Evolutionary conservation across 805 yeast genomes (phyloP).

Genomic region (Wickerhamiella brachini): DNA sequence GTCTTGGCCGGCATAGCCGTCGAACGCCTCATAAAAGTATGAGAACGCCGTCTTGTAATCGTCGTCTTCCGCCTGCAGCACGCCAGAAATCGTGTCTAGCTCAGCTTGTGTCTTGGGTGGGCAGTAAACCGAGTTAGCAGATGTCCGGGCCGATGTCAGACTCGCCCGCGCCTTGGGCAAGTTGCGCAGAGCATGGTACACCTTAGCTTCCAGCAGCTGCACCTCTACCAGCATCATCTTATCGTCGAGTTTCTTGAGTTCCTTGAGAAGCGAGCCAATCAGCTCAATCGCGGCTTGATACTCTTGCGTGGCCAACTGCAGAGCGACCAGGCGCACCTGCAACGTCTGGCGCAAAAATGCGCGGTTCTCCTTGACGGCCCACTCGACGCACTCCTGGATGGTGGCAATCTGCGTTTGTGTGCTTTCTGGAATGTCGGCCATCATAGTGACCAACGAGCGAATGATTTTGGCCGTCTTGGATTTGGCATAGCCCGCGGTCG

Average conservation of each 20-base stretch:
- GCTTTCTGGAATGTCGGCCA: slow-evolving; percentile 44
- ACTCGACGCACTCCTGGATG: slow-evolving; percentile 66
- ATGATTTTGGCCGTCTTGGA: slow-evolving; percentile 90
- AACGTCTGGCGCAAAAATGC: slow-evolving; percentile 79
- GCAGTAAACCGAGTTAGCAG: slow-evolving; percentile 93
- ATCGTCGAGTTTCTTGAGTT: slow-evolving; percentile 89
- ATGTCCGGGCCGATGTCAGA: slow-evolving; percentile 86
- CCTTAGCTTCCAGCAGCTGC: slow-evolving; percentile 78
- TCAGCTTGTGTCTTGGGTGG: slow-evolving; percentile 92
- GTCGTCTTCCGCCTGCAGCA: slow-evolving; percentile 89
- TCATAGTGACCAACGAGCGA: slow-evolving; percentile 62
- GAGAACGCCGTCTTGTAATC: slow-evolving; percentile 94
- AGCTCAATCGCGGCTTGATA: slow-evolving; percentile 61
- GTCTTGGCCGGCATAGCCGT: slow-evolving; percentile 61
- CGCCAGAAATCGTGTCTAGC: slow-evolving; percentile 88
- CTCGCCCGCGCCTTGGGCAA: slow-evolving; percentile 85
- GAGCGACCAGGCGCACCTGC: slow-evolving; percentile 67
- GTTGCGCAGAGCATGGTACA: slow-evolving; percentile 82
- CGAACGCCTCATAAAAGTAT: slow-evolving; percentile 89
- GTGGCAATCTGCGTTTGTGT: slow-evolving; percentile 59
- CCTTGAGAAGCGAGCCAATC: slow-evolving; percentile 58
- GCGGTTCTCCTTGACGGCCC: slow-evolving; percentile 76
- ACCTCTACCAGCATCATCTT: slow-evolving; percentile 92
- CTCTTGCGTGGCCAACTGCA: slow-evolving; percentile 50
- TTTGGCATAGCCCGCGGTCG: slow-evolving; percentile 75